A percentile compares a stretch with the other conserved stretches of the same genome.
Evolutionary conservation across 306 rosid species (phyloP).

Genomic region (Carpinus fangiana): DNA sequence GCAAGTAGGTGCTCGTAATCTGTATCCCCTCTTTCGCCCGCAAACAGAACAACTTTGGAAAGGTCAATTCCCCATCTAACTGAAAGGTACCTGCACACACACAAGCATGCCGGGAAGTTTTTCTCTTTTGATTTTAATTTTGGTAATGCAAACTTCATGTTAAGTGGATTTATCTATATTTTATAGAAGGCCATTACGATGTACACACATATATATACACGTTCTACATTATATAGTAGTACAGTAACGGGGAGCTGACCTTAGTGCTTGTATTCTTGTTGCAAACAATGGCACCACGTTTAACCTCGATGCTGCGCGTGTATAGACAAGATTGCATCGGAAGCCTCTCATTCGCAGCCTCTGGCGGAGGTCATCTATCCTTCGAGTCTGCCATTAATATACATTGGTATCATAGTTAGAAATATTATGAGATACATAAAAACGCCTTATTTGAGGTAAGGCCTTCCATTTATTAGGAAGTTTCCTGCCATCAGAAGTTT

Average conservation of each 20-base stretch:
- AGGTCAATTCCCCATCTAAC: conserved; percentile 82
- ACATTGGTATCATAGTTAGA: conserved; percentile 14
- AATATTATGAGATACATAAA: not conserved
- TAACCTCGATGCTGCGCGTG: conserved; percentile 59
- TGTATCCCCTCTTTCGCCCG: conserved; percentile 79
- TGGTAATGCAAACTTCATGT: not conserved
- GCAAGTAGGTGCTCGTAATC: conserved; percentile 65
- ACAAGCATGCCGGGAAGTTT: conserved; percentile 16
- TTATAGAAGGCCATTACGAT: not conserved
- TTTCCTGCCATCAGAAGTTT: conserved; percentile 15
- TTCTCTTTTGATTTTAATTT: not conserved
- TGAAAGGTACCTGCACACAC: conserved; percentile 61
- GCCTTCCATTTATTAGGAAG: conserved; percentile 1
- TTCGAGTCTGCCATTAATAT: conserved; percentile 43
- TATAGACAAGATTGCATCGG: conserved; percentile 71
- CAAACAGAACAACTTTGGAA: conserved; percentile 56
- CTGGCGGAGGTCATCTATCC: conserved; percentile 58
- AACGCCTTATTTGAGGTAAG: not conserved
- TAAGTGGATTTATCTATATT: not conserved
- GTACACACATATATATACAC: not conserved
- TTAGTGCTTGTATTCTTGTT: conserved; percentile 73
- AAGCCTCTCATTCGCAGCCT: conserved; percentile 80
- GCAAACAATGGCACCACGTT: conserved; percentile 71
- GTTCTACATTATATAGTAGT: not conserved
- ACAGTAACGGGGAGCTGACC: conserved; percentile 42